A percentile compares a stretch with the other conserved stretches of the same genome.
phyloP scores from a whole-genome alignment of 225 moss, liverwort and hornwort genomes.

The Pseudoscleropodium purum region DNA sequence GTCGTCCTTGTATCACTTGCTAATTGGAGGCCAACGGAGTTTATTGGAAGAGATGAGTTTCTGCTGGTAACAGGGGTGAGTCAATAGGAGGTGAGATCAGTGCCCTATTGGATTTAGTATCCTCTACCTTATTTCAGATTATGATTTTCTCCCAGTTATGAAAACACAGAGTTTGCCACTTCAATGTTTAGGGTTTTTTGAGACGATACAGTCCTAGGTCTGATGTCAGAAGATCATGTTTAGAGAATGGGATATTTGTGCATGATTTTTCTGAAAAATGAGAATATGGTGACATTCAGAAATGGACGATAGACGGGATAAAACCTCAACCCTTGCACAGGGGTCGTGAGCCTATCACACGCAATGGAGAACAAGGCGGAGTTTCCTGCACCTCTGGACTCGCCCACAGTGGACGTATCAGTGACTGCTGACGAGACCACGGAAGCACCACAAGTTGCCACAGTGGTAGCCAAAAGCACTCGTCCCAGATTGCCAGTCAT shows the following conservation, averaged over 20 bases:
- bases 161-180: neutral
- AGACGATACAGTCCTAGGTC: neutral
- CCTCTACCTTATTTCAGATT: neutral
- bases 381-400: neutral
- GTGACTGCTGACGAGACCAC: neutral
- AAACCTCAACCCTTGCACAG: neutral
- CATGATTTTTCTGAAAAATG: neutral
- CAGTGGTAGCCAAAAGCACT: neutral
- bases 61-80: neutral
- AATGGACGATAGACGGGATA: neutral
- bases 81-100: neutral
- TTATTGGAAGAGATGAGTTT: neutral
- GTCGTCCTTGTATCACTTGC: neutral
- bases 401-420: neutral
- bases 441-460: neutral
- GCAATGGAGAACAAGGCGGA: neutral
- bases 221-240: neutral
- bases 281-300: neutral
- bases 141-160: neutral
- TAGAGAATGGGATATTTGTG: neutral
- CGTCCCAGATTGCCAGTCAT: constrained; percentile 57
- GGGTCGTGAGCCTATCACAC: neutral
- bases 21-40: neutral
- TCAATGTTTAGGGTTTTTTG: neutral
- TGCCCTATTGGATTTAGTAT: neutral